These are phyloP conservation scores for Cicer arietinum DNA, from an alignment of 306 rosid genomes.

Conservation along the genomic window DNA sequence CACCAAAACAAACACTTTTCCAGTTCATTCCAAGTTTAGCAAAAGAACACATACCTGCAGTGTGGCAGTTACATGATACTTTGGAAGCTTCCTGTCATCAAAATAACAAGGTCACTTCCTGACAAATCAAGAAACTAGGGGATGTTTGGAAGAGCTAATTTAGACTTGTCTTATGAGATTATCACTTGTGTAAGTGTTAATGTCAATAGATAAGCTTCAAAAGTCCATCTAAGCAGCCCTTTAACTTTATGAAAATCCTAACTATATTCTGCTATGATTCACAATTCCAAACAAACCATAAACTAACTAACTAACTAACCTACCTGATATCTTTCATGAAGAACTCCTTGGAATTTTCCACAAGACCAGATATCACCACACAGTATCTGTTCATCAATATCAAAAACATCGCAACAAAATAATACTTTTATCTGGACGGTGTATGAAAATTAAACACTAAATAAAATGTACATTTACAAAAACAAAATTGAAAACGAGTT, in stretches of 20 bases:
- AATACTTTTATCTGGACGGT: background rate
- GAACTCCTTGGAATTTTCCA: slow-evolving; percentile 61
- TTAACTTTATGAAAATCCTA: background rate
- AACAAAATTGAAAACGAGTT: too few relatives aligned
- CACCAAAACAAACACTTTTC: background rate
- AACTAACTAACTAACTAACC: slow-evolving; percentile 49
- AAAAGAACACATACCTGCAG: slow-evolving; percentile 66
- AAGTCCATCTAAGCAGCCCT: background rate
- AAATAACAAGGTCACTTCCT: slow-evolving; percentile 42
- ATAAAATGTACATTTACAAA: too few relatives aligned
- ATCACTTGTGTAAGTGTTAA: background rate
- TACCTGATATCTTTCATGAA: slow-evolving; percentile 85
- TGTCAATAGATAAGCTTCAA: background rate
- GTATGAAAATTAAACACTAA: too few relatives aligned
- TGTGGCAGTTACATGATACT: slow-evolving; percentile 79
- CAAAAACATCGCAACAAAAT: slow-evolving; percentile 18
- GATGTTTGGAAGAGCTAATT: background rate
- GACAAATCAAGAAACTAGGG: background rate
- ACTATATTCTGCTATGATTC: background rate
- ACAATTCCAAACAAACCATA: slow-evolving; percentile 6
- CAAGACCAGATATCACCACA: slow-evolving; percentile 63
- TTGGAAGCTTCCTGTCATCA: slow-evolving; percentile 80
- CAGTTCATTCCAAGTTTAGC: slow-evolving; percentile 18
- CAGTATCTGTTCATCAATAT: slow-evolving; percentile 59
- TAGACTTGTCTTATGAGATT: background rate